A percentile compares a stretch with the other conserved stretches of the same genome.
These are phyloP conservation scores for Fusarium subtropicale DNA, from an alignment of 2,329 filamentous ascomycete genomes.

Conservation along the genomic window DNA sequence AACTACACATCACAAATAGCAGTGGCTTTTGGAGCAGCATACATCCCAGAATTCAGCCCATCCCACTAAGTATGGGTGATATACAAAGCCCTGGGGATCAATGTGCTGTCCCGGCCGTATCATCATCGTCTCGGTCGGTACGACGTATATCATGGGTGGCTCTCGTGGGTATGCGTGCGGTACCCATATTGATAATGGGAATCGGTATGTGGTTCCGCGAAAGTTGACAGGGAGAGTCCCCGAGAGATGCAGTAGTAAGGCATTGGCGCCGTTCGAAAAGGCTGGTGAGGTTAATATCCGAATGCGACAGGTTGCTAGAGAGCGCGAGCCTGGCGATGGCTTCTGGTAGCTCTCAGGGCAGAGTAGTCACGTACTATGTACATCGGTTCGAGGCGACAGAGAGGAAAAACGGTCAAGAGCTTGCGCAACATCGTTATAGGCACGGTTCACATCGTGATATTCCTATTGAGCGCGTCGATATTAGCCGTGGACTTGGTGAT, in stretches of 20 bases:
- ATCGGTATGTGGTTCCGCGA: conserved; percentile 88
- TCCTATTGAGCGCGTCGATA: conserved; percentile 67
- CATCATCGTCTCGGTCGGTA: conserved; percentile 86
- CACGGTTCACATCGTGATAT: conserved; percentile 92
- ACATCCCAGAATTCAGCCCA: conserved; percentile 94
- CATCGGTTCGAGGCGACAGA: conserved; percentile 87
- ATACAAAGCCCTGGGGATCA: conserved; percentile 90
- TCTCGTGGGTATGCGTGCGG: conserved; percentile 90
- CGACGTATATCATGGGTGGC: conserved; percentile 88
- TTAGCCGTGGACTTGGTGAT: conserved; percentile 18
- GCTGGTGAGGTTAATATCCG: conserved; percentile 62
- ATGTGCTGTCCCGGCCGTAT: conserved; percentile 95
- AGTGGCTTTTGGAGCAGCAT: conserved; percentile 51
- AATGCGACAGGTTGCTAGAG: conserved; percentile 13
- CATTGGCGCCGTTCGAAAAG: conserved; percentile 87
- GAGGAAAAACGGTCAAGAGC: conserved; percentile 82
- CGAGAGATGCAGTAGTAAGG: conserved; percentile 84
- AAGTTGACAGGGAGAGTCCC: conserved; percentile 94
- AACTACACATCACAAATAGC: not conserved
- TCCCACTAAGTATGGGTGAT: conserved; percentile 93
- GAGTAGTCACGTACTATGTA: conserved; percentile 77
- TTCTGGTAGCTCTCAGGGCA: conserved; percentile 62
- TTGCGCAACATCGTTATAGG: conserved; percentile 91
- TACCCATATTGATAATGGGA: conserved; percentile 92
- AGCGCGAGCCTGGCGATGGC: conserved; percentile 48